Conservation (phyloP, 2,329 filamentous ascomycete genomes). For the Aspergillus pseudoviridinutans region DNA sequence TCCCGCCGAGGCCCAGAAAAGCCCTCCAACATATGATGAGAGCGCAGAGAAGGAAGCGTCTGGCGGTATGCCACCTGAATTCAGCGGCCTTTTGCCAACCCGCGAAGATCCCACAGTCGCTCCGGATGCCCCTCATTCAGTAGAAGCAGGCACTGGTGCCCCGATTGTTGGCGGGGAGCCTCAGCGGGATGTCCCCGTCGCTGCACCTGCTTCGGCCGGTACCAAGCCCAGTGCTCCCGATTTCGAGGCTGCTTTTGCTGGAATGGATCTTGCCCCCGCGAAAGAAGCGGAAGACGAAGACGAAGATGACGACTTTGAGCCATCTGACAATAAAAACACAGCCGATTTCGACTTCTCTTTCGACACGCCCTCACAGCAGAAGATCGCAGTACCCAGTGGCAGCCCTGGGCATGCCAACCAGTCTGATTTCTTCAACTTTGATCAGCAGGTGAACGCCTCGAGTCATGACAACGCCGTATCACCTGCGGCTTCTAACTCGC, state of each 20-base stretch:
- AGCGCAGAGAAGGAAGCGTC: constrained; percentile 20
- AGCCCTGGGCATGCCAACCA: constrained; percentile 19
- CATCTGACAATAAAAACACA: constrained; percentile 28
- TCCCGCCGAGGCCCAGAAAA: constrained; percentile 54
- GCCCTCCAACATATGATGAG: constrained; percentile 46
- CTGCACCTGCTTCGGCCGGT: constrained; percentile 16
- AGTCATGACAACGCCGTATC: constrained; percentile 40
- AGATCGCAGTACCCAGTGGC: constrained; percentile 19
- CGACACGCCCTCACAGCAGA: constrained; percentile 36
- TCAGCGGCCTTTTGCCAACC: constrained; percentile 37
- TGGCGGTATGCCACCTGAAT: constrained; percentile 34
- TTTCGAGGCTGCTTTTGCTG: constrained; percentile 46
- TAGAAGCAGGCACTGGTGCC: constrained; percentile 33
- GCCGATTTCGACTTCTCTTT: constrained; percentile 46
- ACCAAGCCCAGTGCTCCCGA: constrained; percentile 37
- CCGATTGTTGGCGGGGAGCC: constrained; percentile 36
- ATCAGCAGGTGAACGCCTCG: constrained; percentile 25
- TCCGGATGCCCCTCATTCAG: constrained; percentile 37
- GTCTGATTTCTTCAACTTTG: constrained; percentile 39
- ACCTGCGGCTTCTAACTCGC: constrained; percentile 37
- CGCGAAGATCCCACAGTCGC: constrained; percentile 37
- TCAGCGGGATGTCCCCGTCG: constrained; percentile 16
- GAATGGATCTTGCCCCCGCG: constrained; percentile 42
- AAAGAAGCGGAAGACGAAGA: constrained; percentile 47
- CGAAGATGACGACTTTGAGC: constrained; percentile 58